Percentiles rank a stretch among this genome's conserved stretches.
phyloP scores from a whole-genome alignment of 2,329 filamentous ascomycete species.

The Sclerotinia borealis region DNA sequence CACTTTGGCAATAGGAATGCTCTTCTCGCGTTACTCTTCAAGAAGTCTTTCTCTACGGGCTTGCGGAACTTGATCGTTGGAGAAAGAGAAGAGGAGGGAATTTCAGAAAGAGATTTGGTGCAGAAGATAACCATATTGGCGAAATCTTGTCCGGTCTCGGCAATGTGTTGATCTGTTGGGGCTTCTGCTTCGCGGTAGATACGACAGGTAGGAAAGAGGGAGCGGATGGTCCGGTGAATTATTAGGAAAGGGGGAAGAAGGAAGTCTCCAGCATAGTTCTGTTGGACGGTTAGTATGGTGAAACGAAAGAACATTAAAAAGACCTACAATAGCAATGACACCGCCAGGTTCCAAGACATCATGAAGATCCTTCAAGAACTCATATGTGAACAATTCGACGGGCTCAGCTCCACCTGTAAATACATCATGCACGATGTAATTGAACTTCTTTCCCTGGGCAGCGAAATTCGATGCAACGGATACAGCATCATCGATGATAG shows the following conservation, averaged over 20 bases:
- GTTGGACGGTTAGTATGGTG: not conserved
- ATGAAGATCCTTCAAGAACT: conserved; percentile 70
- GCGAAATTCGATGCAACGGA: conserved; percentile 51
- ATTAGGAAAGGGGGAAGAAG: conserved; percentile 67
- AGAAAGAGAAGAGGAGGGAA: conserved; percentile 7
- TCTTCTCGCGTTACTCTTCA: conserved; percentile 64
- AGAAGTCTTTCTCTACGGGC: conserved; percentile 58
- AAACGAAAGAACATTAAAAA: not conserved
- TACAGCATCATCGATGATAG: conserved; percentile 78
- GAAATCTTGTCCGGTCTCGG: conserved; percentile 59
- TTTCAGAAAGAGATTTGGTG: conserved; percentile 28
- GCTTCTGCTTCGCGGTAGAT: conserved; percentile 75
- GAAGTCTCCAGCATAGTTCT: conserved; percentile 95
- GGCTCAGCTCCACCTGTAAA: conserved; percentile 96
- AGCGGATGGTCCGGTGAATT: conserved; percentile 73
- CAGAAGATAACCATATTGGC: conserved; percentile 98
- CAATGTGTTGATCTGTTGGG: conserved; percentile 42
- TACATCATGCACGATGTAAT: conserved; percentile 96
- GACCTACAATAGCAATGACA: conserved; percentile 75
- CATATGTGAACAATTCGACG: conserved; percentile 75
- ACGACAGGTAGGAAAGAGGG: conserved; percentile 83
- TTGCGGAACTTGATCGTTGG: conserved; percentile 57
- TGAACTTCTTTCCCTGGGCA: conserved; percentile 48
- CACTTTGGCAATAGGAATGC: conserved; percentile 66
- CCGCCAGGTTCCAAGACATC: conserved; percentile 70